Percentiles rank a stretch among this genome's conserved stretches.
Evolutionary conservation across 129 eudicot species (phyloP).

Genomic region (Pulicaria dysenterica): DNA sequence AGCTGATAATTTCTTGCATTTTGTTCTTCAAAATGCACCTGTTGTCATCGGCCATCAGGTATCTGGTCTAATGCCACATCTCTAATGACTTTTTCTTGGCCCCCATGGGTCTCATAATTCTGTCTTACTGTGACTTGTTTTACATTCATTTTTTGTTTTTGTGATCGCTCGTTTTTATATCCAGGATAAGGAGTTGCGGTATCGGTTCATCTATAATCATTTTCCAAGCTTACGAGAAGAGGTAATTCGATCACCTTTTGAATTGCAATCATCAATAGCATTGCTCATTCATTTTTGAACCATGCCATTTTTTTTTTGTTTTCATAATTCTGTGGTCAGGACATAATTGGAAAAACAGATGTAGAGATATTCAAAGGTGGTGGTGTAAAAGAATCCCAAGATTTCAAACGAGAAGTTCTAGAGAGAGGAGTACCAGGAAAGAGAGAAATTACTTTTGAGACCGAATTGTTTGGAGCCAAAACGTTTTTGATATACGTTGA

Average conservation of each 20-base stretch:
- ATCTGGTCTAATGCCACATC: constrained; percentile 1
- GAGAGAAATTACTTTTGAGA: constrained; percentile 90
- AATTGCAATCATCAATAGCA: background rate
- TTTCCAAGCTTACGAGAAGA: constrained; percentile 84
- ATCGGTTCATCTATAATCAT: constrained; percentile 88
- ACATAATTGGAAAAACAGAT: constrained; percentile 92
- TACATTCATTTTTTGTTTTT: background rate
- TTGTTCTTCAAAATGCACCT: constrained; percentile 94
- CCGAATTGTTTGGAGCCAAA: constrained; percentile 79
- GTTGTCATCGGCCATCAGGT: constrained; percentile 98
- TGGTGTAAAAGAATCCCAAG: constrained; percentile 94
- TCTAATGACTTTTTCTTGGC: background rate
- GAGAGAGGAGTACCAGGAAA: constrained; percentile 84
- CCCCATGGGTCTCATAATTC: too few species aligned
- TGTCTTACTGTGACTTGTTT: background rate
- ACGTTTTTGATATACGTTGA: constrained; percentile 87
- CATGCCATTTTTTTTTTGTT: background rate
- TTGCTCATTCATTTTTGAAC: background rate
- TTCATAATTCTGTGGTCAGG: constrained; percentile 42
- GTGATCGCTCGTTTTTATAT: constrained; percentile 27
- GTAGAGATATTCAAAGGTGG: constrained; percentile 81
- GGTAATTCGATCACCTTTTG: constrained; percentile 48
- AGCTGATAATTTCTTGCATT: constrained; percentile 91
- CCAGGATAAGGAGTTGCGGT: constrained; percentile 86
- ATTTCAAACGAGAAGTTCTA: constrained; percentile 88